These are phyloP conservation scores for Neurospora sp. DNA, from an alignment of 495 filamentous ascomycete genomes.

Conservation along the genomic window DNA sequence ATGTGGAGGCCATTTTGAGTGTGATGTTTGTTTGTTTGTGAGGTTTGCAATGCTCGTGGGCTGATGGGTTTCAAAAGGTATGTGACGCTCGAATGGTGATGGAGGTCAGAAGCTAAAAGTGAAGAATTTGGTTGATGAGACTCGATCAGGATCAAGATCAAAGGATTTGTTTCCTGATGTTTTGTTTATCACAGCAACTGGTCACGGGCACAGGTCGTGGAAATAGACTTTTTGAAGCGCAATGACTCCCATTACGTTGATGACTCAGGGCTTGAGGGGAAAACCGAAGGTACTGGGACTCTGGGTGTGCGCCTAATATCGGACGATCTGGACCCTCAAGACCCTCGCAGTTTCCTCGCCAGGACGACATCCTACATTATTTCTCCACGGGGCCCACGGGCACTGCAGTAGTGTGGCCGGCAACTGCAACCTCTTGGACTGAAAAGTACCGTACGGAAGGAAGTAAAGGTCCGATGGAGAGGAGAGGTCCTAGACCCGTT, in stretches of 20 bases:
- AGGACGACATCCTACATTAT: not conserved
- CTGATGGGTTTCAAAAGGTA: too few species aligned
- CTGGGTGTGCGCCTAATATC: not conserved
- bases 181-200: not conserved
- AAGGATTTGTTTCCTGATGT: not conserved
- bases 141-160: not conserved
- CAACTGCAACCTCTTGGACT: not conserved
- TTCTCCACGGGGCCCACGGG: not conserved
- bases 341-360: not conserved
- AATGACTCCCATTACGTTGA: not conserved
- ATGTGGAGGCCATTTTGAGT: slow-evolving; percentile 8
- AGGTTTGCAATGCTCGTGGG: too few species aligned
- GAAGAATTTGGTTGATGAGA: not conserved
- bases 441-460: not conserved
- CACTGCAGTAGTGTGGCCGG: not conserved
- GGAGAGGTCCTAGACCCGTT: not conserved
- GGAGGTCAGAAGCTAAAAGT: not conserved
- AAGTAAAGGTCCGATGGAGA: not conserved
- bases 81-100: too few species aligned
- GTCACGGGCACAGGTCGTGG: not conserved
- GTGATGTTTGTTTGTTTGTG: not conserved
- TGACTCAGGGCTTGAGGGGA: not conserved
- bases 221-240: not conserved
- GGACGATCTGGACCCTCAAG: not conserved
- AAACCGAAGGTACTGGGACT: not conserved